Base-by-base conservation (phyloP, 768 basidiomycete species). In the Cubamyces lactineus region DNA sequence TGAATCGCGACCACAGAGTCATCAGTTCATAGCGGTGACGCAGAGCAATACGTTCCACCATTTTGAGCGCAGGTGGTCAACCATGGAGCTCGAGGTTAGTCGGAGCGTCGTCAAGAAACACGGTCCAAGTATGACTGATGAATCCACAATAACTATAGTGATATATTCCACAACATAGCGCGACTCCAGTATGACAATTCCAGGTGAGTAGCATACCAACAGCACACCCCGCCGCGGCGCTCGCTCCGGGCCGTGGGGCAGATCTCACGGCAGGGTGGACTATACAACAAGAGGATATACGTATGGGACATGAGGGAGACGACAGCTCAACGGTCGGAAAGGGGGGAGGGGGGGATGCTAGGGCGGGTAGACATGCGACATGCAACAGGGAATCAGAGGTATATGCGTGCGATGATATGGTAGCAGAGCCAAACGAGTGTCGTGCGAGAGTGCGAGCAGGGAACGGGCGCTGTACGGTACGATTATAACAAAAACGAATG, bases 341-440 rank as follows among this genome's bases (percentile, higher is more conserved):
- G 16, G 17, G 28, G 28, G 28, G 7, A 28, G 7, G 28, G 28
- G 28, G 28, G 28, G 28, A 28, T 28, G 28, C 28, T 28, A 28
- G 28, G 28, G 7, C 28, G 28, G 28, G 30, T 38, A 34, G 47
- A 48, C 46, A 48, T 57, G 55, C 45, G 55, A 48, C 16, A 26
- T 57, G 46, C 56, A 34, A 41, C 46, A 43, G 16, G 12, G 42
- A 17, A 43, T 43, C 17, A 9, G 34, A 46, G 39, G 54, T 56
- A 56, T 45, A 46, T 45, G 54, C 54, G 54, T 46, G 54, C n/a
- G 45, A 26, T 43, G 17, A 38, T 53, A 53, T 16, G 45, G 56
- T 57, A 57, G 46, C 42, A 47, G 21, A 56, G 43, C 34, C 34
- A 57, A 57, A 57, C 46, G 56, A 57, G 28, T 41, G 56, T 57